Evolutionary conservation across 2,329 filamentous ascomycete genomes (phyloP), one percentile per base, ranked within the genome.

Genomic region (Dothideomycetidae sp.): DNA sequence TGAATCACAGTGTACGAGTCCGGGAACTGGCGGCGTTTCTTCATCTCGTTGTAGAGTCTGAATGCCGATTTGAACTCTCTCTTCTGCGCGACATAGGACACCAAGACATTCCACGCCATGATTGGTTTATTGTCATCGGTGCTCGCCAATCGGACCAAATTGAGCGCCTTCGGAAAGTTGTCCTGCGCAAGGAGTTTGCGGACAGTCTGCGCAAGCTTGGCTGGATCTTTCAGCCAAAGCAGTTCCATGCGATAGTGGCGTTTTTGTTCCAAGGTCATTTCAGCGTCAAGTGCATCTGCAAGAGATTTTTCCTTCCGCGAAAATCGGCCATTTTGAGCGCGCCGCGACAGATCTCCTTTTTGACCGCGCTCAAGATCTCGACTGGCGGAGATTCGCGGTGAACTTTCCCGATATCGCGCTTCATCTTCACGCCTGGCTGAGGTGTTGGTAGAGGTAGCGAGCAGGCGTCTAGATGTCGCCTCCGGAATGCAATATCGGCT

Each of bases 1-100:
- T 82, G 76, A 12, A 82, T 90, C 53, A 81, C 94, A 0, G 90
- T 94, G 49, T 78, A 72, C 3, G 74, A 70, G 53, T 86, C 88
- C 1, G 90, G 88, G 16, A 71, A 66, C 50, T 92, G 80, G 4
- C 68, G 78, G 43, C 85, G 72, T 62, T 96, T 96, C 63, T 96
- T 98, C 88, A 98, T 96, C 80, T 96, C 88, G 56, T 94, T 93
- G 62, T 76, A 94, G n/a, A 84, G 64, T 59, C 81, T 85, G 40
- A 93, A 60, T 12, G 81, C 86, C 13, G 65, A 61, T 42, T 68
- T 67, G 21, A 84, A 57, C 36, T 68, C 67, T 29, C 71, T 64
- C 15, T 73, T 63, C 29, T 68, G 59, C 55, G 94, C 61, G 44
- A 73, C 65, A 55, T 84, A 74, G 40, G 78, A 70, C 40, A 98